Conservation (phyloP, 2,329 filamentous ascomycete genomes). For the Aspergillus transmontanensis region DNA sequence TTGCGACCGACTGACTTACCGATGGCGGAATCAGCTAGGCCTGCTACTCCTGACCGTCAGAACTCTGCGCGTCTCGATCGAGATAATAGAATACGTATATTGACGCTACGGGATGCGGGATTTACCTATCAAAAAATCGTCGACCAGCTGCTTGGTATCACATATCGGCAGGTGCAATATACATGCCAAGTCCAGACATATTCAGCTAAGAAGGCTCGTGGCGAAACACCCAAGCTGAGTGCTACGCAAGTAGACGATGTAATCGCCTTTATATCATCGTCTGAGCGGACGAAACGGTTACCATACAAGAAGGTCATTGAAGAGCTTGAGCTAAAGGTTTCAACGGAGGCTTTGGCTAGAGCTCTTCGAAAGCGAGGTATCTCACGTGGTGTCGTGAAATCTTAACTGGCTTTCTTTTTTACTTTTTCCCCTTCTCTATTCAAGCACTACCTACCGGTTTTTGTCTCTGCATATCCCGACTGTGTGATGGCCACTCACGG, state of each 20-base stretch:
- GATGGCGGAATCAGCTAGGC: background rate
- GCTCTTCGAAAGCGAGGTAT: conserved; percentile 20
- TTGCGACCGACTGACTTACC: background rate
- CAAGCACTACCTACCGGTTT: no score
- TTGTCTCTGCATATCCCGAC: no score
- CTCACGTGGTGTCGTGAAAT: background rate
- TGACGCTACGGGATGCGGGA: conserved; percentile 19
- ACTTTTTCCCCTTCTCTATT: no score
- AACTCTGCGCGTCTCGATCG: conserved; percentile 13
- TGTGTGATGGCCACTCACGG: no score
- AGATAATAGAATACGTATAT: conserved; percentile 42
- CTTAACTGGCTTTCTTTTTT: background rate
- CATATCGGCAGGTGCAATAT: conserved; percentile 19
- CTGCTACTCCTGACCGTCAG: background rate
- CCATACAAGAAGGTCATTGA: conserved; percentile 18
- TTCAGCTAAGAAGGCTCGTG: conserved; percentile 17
- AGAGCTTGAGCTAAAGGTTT: conserved; percentile 14
- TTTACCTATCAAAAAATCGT: conserved; percentile 18
- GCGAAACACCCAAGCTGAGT: conserved; percentile 14
- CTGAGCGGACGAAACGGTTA: conserved; percentile 14
- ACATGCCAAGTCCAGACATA: conserved; percentile 15
- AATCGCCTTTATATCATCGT: conserved; percentile 20
- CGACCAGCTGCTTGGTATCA: conserved; percentile 5
- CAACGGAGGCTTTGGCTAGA: conserved; percentile 6
- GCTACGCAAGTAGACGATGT: conserved; percentile 18